phyloP scores from a whole-genome alignment of 2,329 filamentous ascomycete genomes.

The Bipolaris oryzae region DNA sequence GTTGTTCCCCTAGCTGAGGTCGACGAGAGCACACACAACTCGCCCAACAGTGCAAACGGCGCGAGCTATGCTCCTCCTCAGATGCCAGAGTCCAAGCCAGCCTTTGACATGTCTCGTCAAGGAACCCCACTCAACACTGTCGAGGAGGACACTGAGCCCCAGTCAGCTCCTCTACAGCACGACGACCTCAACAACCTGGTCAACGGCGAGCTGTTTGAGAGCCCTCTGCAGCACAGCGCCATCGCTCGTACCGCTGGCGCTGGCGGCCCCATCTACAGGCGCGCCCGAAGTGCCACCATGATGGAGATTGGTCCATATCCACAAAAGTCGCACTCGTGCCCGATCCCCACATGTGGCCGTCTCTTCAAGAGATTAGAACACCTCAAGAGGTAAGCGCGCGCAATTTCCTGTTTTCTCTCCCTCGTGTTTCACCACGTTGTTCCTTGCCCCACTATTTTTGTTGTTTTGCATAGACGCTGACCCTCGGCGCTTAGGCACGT shows the following conservation, averaged over 20 bases:
- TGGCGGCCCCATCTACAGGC: slow-evolving; percentile 78
- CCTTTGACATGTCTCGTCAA: slow-evolving; percentile 83
- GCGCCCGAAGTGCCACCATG: slow-evolving; percentile 91
- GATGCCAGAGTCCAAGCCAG: slow-evolving; percentile 73
- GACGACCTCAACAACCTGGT: slow-evolving; percentile 67
- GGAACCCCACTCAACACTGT: slow-evolving; percentile 87
- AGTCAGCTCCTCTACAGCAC: slow-evolving; percentile 69
- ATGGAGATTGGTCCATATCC: slow-evolving; percentile 97
- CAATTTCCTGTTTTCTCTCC: slow-evolving; percentile 37
- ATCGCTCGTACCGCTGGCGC: slow-evolving; percentile 64
- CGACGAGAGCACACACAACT: slow-evolving; percentile 78
- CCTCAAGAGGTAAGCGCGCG: slow-evolving; percentile 85
- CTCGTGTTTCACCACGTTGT: slow-evolving; percentile 16
- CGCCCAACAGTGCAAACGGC: slow-evolving; percentile 75
- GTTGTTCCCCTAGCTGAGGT: slow-evolving; percentile 81
- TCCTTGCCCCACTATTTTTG: slow-evolving; percentile 24
- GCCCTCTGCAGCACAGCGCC: slow-evolving; percentile 62
- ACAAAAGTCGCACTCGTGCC: slow-evolving; percentile 97
- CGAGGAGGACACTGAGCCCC: slow-evolving; percentile 79
- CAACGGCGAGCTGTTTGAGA: slow-evolving; percentile 47
- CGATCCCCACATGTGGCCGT: slow-evolving; percentile 96
- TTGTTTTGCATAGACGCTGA: slow-evolving; percentile 56
- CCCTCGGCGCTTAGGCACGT: slow-evolving; percentile 76
- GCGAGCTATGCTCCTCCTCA: slow-evolving; percentile 56
- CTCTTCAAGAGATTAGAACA: slow-evolving; percentile 99